Conservation (phyloP, 345 rosid species). For the Camelina laxa region DNA sequence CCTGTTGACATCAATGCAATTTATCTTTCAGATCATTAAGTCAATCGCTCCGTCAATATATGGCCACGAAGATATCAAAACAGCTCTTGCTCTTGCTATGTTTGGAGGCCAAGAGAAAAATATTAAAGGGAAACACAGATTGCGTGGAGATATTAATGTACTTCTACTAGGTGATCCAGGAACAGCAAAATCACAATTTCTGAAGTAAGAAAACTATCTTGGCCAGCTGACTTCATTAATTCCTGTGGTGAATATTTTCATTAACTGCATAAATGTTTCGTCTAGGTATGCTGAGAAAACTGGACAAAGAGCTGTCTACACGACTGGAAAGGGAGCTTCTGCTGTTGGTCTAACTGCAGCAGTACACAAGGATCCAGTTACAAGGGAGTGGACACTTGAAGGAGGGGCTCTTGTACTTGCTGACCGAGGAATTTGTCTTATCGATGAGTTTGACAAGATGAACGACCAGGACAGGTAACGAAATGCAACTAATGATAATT, state of each 20-base stretch:
- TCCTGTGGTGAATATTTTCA: not conserved
- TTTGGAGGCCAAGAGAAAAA: slow-evolving; percentile 99
- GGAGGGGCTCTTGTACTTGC: slow-evolving; percentile 99
- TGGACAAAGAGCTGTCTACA: slow-evolving; percentile 98
- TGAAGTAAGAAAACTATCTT: slow-evolving; percentile 62
- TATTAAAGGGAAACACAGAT: slow-evolving; percentile 87
- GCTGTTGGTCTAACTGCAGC: slow-evolving; percentile 99
- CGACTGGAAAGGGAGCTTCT: slow-evolving; percentile 99
- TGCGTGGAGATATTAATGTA: slow-evolving; percentile 93
- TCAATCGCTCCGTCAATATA: slow-evolving; percentile 97
- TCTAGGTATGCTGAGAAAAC: slow-evolving; percentile 94
- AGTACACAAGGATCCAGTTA: slow-evolving; percentile 99
- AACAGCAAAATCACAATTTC: slow-evolving; percentile 96
- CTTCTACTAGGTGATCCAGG: slow-evolving; percentile 97
- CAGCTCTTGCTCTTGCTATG: slow-evolving; percentile 93
- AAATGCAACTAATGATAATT: slow-evolving; percentile 6
- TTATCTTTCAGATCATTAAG: slow-evolving; percentile 72
- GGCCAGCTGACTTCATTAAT: not conserved
- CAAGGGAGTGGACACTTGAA: slow-evolving; percentile 99
- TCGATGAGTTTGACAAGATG: slow-evolving; percentile 99
- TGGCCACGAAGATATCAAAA: slow-evolving; percentile 98
- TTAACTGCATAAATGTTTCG: slow-evolving; percentile 24
- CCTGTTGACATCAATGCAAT: slow-evolving; percentile 12
- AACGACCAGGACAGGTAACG: slow-evolving; percentile 95
- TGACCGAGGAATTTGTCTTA: slow-evolving; percentile 93